A percentile compares a stretch with the other conserved stretches of the same genome.
Evolutionary conservation across 495 filamentous ascomycete genomes (phyloP).

Genomic region (Xylaria cubensis): DNA sequence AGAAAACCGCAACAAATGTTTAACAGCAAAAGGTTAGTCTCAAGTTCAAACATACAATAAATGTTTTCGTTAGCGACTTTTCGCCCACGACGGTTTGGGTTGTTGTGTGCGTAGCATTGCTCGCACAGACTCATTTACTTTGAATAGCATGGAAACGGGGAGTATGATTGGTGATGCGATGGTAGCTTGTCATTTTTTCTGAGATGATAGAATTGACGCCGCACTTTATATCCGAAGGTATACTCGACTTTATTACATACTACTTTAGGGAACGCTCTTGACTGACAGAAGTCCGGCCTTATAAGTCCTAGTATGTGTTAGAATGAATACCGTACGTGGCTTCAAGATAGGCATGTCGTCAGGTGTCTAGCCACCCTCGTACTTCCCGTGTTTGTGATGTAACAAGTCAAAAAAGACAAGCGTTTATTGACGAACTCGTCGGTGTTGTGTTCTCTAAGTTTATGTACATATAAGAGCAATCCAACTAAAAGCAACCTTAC

Average conservation of each 20-base stretch:
- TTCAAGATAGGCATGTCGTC: not conserved
- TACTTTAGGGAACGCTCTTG: not conserved
- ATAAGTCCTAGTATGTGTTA: not conserved
- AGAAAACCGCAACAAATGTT: not conserved
- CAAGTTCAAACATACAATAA: not conserved
- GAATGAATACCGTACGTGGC: not conserved
- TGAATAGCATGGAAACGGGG: no score
- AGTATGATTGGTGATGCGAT: no score
- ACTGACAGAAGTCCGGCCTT: not conserved
- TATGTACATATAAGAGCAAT: conserved; percentile 16
- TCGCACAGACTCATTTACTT: no score
- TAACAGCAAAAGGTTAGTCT: not conserved
- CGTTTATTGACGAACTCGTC: not conserved
- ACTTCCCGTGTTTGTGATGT: not conserved
- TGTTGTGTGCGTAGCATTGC: no score
- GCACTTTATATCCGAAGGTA: no score
- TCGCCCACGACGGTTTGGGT: no score
- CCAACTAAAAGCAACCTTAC: conserved; percentile 9
- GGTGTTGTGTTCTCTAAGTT: conserved; percentile 10
- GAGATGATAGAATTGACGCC: no score
- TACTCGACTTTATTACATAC: no score
- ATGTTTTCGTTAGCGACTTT: not conserved
- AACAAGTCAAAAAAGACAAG: not conserved
- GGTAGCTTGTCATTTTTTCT: no score
- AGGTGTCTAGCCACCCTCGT: not conserved